Evolutionary conservation across 257 asterid genomes (phyloP), one percentile per base, ranked within the genome.

Genomic region (Knoxia roxburghii): DNA sequence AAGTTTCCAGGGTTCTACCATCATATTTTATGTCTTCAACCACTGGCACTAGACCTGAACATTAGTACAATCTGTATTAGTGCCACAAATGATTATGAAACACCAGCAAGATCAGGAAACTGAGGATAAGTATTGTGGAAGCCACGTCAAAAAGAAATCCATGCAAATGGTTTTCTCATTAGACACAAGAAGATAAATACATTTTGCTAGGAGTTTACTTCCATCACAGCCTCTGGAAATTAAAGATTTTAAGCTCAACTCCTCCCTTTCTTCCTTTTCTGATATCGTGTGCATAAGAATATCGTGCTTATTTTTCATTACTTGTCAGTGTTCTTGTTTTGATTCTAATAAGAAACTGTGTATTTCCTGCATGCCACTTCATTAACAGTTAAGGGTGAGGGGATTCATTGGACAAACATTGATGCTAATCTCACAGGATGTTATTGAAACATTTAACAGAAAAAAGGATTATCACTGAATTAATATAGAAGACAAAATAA

Each of bases 41-140:
- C 64, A 90, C 85, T 46, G 97, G 99, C 73, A 91, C 95, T 72
- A 88, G 79, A 62, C 96, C 99, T 93, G 89, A 65, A 24, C 60
- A 77, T 79, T 40, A 59, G 14, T 65, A 45, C 50, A 58, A 59
- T 52, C 18, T 17, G 50, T 45, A 74, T 79, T 65, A 82, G 72
- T 55, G 55, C 73, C 73, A 45, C 3, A 21, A 60, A 69, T 62
- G 68, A 37, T 59, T 55, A 58, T 49, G 62, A 62, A 68, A 65
- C 63, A 21, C 65, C 40, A 33, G 21, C 41, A n/a, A 2, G 33
- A 0, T 65, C 11, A 46, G 30, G 27, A n/a, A 29, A 46, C 58
- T 64, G n/a, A 52, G 45, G 39, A 20, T 51, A 26, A 61, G 37
- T 37, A 29, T 12, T 56, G 39, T n/a, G 50, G 59, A 49, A 70